phyloP scores from a whole-genome alignment of 139 green algal genomes.

The Micractinium sp. region DNA sequence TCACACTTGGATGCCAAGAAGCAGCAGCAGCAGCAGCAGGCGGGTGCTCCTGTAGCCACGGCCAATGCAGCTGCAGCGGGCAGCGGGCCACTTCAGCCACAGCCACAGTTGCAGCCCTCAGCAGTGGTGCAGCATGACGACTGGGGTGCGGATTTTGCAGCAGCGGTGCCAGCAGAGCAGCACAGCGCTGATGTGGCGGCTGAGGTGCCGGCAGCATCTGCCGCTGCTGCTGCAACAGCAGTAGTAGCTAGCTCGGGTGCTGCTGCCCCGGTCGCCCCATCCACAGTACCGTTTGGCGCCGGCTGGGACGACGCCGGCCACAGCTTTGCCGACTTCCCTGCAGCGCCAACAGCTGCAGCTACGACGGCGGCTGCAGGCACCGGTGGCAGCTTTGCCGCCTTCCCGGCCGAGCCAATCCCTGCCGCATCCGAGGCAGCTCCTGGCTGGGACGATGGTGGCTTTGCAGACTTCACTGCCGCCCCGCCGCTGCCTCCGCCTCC shows the following conservation, averaged over 20 bases:
- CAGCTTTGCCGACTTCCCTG: neutral
- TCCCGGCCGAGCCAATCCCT: too few relatives aligned
- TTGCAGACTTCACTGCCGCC: constrained; percentile 10
- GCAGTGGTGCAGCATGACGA: neutral
- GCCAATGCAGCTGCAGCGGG: neutral
- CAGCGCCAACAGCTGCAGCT: neutral
- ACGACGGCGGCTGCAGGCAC: neutral
- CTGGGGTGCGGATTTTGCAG: neutral
- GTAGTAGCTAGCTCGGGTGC: neutral
- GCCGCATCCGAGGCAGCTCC: too few relatives aligned
- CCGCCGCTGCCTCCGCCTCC: neutral
- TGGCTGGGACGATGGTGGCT: neutral
- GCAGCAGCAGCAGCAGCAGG: neutral
- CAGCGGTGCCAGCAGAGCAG: neutral
- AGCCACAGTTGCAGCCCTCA: neutral
- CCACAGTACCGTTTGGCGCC: neutral
- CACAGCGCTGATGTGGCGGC: neutral
- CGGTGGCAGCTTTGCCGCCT: too few relatives aligned
- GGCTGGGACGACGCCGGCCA: neutral
- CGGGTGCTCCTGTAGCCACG: neutral
- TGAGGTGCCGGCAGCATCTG: neutral
- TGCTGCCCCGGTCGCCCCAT: neutral
- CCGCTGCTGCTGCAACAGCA: neutral
- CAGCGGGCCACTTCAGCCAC: neutral
- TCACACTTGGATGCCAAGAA: too few relatives aligned